These are phyloP conservation scores for Thuidium tamariscinum DNA, from an alignment of 225 moss, liverwort and hornwort genomes.

Conservation along the genomic window DNA sequence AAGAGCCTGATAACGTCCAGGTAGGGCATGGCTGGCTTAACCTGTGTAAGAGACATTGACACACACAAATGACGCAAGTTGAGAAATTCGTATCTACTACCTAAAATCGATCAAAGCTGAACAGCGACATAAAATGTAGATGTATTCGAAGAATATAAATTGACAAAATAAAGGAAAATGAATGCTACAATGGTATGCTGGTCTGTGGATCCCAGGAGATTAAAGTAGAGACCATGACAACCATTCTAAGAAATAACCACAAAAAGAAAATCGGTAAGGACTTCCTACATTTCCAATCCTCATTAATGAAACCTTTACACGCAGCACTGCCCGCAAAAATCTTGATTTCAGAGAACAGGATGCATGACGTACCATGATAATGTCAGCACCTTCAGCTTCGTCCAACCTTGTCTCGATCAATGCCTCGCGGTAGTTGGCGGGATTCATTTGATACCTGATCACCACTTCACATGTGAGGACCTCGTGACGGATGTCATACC, in stretches of 20 bases:
- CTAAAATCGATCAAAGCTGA: neutral
- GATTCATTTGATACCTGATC: conserved; percentile 94
- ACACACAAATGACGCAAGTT: neutral
- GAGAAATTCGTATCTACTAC: neutral
- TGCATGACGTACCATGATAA: conserved; percentile 61
- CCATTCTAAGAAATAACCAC: neutral
- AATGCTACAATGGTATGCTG: neutral
- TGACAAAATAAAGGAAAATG: neutral
- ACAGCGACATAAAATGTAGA: neutral
- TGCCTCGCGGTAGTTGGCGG: conserved; percentile 96
- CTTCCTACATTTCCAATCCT: neutral
- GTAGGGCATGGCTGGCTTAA: conserved; percentile 96
- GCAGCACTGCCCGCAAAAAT: neutral
- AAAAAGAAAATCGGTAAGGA: neutral
- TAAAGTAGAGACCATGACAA: neutral
- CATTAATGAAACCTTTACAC: neutral
- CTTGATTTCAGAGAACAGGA: neutral
- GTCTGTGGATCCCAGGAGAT: neutral
- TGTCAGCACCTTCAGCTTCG: conserved; percentile 93
- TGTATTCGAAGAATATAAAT: neutral
- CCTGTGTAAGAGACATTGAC: conserved; percentile 14
- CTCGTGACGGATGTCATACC: neutral
- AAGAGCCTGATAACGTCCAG: conserved; percentile 87
- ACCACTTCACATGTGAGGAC: conserved; percentile 3
- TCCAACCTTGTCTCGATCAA: conserved; percentile 83